A percentile compares a stretch with the other conserved stretches of the same genome.
These are phyloP conservation scores for Acrocalymma vagum DNA, from an alignment of 2,329 filamentous ascomycete genomes.

Conservation along the genomic window DNA sequence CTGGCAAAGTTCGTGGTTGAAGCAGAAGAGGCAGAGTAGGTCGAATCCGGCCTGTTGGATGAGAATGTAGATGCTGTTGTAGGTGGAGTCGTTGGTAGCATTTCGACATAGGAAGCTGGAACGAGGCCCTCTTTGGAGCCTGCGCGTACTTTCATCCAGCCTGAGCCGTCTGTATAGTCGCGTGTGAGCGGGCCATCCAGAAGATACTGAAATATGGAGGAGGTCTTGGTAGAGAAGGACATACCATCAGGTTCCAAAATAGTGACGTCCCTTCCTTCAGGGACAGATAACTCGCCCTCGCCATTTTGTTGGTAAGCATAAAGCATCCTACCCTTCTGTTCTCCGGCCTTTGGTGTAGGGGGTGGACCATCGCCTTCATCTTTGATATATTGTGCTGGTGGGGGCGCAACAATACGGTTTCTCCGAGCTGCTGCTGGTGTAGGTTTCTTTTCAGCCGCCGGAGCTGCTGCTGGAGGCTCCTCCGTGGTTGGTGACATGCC, in stretches of 20 bases:
- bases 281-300: slow-evolving; percentile 81
- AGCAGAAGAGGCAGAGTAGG: slow-evolving; percentile 79
- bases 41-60: slow-evolving; percentile 61
- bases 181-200: slow-evolving; percentile 27
- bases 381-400: slow-evolving; percentile 81
- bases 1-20: slow-evolving; percentile 65
- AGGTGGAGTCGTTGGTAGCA: slow-evolving; percentile 58
- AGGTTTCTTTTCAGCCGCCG: slow-evolving; percentile 43
- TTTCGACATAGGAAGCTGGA: slow-evolving; percentile 84
- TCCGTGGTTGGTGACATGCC: slow-evolving; percentile 62
- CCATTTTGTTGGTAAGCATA: slow-evolving; percentile 84
- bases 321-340: slow-evolving; percentile 85
- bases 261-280: slow-evolving; percentile 79
- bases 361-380: slow-evolving; percentile 62
- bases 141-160: slow-evolving; percentile 86
- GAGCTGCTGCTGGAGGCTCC: slow-evolving; percentile 40
- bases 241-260: slow-evolving; percentile 89
- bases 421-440: slow-evolving; percentile 53
- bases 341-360: slow-evolving; percentile 47
- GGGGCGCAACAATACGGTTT: slow-evolving; percentile 84
- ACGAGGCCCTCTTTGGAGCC: slow-evolving; percentile 84
- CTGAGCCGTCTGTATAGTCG: slow-evolving; percentile 75
- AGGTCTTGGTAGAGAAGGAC: slow-evolving; percentile 41
- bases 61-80: slow-evolving; percentile 37
- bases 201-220: slow-evolving; percentile 21